Evolutionary conservation across 495 filamentous ascomycete species (phyloP).

Genomic region (Geopyxis carbonaria): DNA sequence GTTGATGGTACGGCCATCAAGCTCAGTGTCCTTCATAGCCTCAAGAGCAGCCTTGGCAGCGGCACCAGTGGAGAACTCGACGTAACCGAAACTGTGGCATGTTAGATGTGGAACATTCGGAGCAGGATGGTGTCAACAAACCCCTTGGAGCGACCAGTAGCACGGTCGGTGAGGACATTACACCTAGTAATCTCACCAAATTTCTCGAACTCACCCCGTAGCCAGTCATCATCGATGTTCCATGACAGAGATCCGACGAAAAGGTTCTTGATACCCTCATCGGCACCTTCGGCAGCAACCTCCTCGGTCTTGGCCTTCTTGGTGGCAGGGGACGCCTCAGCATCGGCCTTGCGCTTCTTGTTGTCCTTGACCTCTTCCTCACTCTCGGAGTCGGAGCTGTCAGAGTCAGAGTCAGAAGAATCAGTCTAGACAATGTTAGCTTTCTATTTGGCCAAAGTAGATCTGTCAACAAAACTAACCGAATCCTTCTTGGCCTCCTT

Average conservation of each 20-base stretch:
- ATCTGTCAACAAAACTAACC: constrained; percentile 17
- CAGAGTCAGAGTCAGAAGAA: constrained; percentile 29
- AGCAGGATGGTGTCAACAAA: constrained; percentile 26
- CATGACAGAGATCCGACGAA: constrained; percentile 92
- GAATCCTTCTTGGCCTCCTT: constrained; percentile 15
- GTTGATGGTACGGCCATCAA: constrained; percentile 76
- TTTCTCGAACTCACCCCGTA: constrained; percentile 67
- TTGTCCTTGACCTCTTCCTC: constrained; percentile 33
- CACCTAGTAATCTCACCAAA: constrained; percentile 61
- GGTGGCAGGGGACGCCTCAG: constrained; percentile 35
- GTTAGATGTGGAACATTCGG: background rate
- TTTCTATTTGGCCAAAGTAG: constrained; percentile 23
- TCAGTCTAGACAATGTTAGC: constrained; percentile 28
- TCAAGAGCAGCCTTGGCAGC: constrained; percentile 60
- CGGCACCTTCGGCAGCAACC: constrained; percentile 27
- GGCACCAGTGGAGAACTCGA: constrained; percentile 60
- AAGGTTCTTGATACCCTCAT: constrained; percentile 51
- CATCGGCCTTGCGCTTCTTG: constrained; percentile 86
- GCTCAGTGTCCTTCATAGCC: constrained; percentile 58
- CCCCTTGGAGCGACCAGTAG: constrained; percentile 73
- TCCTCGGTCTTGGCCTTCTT: constrained; percentile 78
- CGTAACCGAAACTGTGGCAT: constrained; percentile 62
- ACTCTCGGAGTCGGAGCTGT: constrained; percentile 33
- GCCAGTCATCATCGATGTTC: constrained; percentile 85
- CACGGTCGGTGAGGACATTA: constrained; percentile 71